Conservation (phyloP, 2,329 filamentous ascomycete species). For the Aspergillus awamori region DNA sequence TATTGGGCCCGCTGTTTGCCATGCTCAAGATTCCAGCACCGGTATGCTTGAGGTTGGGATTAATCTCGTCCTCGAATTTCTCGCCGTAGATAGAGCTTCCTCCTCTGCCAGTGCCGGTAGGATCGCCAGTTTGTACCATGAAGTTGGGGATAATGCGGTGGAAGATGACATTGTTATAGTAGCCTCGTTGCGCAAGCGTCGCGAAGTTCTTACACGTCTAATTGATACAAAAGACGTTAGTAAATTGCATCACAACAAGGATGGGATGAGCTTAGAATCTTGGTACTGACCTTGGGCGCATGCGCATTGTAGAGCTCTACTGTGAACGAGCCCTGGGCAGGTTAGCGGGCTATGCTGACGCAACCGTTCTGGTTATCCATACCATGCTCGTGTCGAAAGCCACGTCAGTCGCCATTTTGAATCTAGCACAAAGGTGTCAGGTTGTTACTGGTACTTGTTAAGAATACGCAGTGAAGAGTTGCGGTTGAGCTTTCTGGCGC, state of each 20-base stretch:
- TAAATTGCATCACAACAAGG: neutral
- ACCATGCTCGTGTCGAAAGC: conserved; percentile 86
- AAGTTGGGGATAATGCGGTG: conserved; percentile 95
- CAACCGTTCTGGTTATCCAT: conserved; percentile 27
- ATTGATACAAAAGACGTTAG: conserved; percentile 21
- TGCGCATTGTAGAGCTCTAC: conserved; percentile 89
- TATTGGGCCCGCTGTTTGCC: conserved; percentile 92
- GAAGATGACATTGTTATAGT: conserved; percentile 85
- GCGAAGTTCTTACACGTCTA: conserved; percentile 84
- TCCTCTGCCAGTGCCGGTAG: conserved; percentile 88
- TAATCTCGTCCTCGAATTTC: conserved; percentile 92
- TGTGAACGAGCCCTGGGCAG: conserved; percentile 71
- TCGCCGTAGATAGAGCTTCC: conserved; percentile 89
- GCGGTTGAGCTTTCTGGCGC: conserved; percentile 16
- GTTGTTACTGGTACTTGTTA: neutral
- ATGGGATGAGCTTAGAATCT: neutral
- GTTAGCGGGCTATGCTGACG: conserved; percentile 20
- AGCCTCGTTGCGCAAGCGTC: conserved; percentile 76
- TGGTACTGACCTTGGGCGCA: conserved; percentile 66
- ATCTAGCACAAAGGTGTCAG: neutral
- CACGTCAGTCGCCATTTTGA: conserved; percentile 73
- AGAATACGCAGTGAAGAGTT: neutral
- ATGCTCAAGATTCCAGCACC: conserved; percentile 93
- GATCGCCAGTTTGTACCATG: conserved; percentile 95
- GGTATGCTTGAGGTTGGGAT: conserved; percentile 77